These are phyloP conservation scores for Trichocladium antarcticum DNA, from an alignment of 495 filamentous ascomycete genomes.

Conservation along the genomic window DNA sequence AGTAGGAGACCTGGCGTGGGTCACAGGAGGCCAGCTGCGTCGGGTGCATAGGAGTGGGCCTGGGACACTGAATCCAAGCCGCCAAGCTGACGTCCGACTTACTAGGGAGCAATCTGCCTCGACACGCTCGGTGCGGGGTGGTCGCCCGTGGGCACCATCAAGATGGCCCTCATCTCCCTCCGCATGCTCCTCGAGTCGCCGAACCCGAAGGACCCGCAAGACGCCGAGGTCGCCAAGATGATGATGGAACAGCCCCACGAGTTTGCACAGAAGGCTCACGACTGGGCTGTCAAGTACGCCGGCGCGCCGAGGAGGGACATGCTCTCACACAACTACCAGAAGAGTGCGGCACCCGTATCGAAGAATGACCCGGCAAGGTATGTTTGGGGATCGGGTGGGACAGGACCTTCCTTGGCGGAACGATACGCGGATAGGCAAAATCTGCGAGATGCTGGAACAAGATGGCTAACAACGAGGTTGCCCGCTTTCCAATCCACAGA, in stretches of 20 bases:
- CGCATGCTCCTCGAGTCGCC: slow-evolving; percentile 88
- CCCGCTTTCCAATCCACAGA: slow-evolving; percentile 32
- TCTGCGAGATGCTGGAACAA: not conserved
- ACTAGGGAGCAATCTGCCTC: slow-evolving; percentile 92
- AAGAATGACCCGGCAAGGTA: slow-evolving; percentile 33
- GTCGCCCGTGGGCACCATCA: slow-evolving; percentile 93
- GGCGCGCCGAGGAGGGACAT: slow-evolving; percentile 50
- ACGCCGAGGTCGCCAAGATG: slow-evolving; percentile 91
- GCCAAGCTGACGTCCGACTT: not conserved
- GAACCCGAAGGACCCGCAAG: slow-evolving; percentile 93
- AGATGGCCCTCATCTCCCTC: slow-evolving; percentile 83
- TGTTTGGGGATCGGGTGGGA: not conserved
- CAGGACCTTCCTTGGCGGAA: too few species aligned
- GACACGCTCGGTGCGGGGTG: slow-evolving; percentile 83
- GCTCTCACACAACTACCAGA: slow-evolving; percentile 11
- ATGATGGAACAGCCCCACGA: slow-evolving; percentile 64
- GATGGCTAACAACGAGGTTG: not conserved
- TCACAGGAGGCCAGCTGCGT: too few species aligned
- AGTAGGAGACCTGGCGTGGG: too few species aligned
- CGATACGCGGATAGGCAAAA: too few species aligned
- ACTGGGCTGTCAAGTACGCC: slow-evolving; percentile 82
- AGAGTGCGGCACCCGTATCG: slow-evolving; percentile 3
- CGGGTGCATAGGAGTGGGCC: not conserved
- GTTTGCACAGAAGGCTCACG: slow-evolving; percentile 72
- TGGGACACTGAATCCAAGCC: not conserved